phyloP scores from a whole-genome alignment of 768 basidiomycete genomes.

The Mrakia hoshinonis region DNA sequence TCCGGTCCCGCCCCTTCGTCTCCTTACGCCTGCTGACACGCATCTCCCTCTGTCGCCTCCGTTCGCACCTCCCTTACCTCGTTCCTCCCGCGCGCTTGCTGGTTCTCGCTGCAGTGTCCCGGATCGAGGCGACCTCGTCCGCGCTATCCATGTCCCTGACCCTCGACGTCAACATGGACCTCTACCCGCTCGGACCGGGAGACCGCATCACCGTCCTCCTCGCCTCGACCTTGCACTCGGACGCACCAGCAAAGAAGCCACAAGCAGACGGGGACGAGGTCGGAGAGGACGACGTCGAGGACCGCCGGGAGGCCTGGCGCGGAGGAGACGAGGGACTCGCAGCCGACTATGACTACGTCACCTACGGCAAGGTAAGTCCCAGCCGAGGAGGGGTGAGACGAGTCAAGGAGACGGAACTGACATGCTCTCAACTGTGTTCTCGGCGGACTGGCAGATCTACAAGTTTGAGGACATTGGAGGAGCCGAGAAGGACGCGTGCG shows the following conservation, averaged over 20 bases:
- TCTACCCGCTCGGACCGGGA: slow-evolving; percentile 62
- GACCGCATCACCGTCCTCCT: slow-evolving; percentile 78
- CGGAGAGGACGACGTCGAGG: slow-evolving; percentile 30
- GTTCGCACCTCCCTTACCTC: background rate
- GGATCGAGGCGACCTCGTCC: slow-evolving; percentile 78
- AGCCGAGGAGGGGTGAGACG: background rate
- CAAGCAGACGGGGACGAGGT: slow-evolving; percentile 32
- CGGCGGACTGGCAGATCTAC: slow-evolving; percentile 64
- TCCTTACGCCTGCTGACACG: background rate
- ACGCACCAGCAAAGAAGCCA: background rate
- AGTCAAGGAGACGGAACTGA: background rate
- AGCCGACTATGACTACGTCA: slow-evolving; percentile 96
- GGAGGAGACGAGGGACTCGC: slow-evolving; percentile 73
- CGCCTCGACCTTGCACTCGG: slow-evolving; percentile 43
- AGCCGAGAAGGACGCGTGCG: slow-evolving; percentile 24
- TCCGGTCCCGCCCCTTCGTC: background rate
- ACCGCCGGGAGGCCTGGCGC: slow-evolving; percentile 48
- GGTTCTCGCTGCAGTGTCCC: no score
- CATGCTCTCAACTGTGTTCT: background rate
- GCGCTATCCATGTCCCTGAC: slow-evolving; percentile 88
- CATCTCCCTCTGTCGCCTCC: background rate
- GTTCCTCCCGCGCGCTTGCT: no score
- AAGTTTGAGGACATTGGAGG: slow-evolving; percentile 66
- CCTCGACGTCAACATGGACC: slow-evolving; percentile 85
- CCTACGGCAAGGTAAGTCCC: slow-evolving; percentile 82